Evolutionary conservation across 106 monocot genomes (phyloP), one percentile per base, ranked within the genome.

Genomic region (Chionographis japonica): DNA sequence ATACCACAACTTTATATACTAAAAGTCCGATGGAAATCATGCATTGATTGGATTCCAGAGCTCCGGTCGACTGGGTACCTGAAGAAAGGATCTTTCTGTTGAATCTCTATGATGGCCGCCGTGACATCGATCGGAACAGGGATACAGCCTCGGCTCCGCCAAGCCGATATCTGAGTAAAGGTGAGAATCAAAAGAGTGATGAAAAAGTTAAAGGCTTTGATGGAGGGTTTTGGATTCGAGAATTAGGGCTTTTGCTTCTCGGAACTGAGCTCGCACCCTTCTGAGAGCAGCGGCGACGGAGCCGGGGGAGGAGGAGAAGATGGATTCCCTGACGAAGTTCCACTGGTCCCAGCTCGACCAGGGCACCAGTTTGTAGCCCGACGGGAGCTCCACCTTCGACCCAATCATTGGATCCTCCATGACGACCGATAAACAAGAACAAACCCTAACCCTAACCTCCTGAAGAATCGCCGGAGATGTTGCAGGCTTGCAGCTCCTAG

Each of bases 301-400:
- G 4, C 77, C 79, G 3, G 82, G 75, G 12, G 80, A 84, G 54
- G 92, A 65, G 13, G 97, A 97, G 84, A 97, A 89, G 75, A 97
- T 73, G 53, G 73, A 76, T 7, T 89, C 82, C 16, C 84, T 63
- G 38, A 97, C 80, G 72, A 82, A 80, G 50, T 72, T 71, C 95
- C 95, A 95, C 56, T 95, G 84, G 10, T 80, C 80, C 97, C 95
- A 97, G 78, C 78, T 92, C 39, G 86, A 78, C 95, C 92, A 97
- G 0, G 95, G 95, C 2, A 97, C 97, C 51, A 85, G 74, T 78
- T 85, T 97, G 78, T 85, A 75, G n/a, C 88, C 84, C 4, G 77
- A 19, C 10, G 72, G 67, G 60, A 77, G 66, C 55, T 84, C 74
- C 8, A 68, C 79, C 70, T 67, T 67, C 0, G 77, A 68, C 35